Base-by-base conservation (phyloP, 192 early-diverging fungal species). In the Fimicolochytrium jonesii region DNA sequence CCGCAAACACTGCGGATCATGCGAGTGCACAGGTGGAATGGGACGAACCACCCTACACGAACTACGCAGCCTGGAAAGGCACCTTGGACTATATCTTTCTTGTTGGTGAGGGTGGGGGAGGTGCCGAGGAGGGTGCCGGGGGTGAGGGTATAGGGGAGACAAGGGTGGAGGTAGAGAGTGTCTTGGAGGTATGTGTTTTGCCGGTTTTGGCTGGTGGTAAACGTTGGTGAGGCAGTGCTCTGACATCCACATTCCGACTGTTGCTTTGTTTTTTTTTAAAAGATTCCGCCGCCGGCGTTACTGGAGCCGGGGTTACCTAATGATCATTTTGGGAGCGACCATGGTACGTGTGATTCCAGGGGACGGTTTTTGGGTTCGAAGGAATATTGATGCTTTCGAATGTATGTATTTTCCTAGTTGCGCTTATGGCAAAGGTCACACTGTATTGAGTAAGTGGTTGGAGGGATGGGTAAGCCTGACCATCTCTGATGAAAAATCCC, bases 301-400 rank as follows among this genome's bases (percentile, higher is more conserved):
- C 36, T 77, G 56, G 64, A 69, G 42, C 75, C 75, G 0, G 75
- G 70, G 5, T 35, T 77, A 29, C 75, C 75, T 2, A 77, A 73
- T 54, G 2, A 18, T 6, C 26, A 64, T 11, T 73, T 67, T 52
- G 63, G 67, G 15, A 58, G 51, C 25, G 75, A 77, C 45, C 75
- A 77, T 59, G n/a, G n/a, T n/a, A n/a, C n/a, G n/a, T n/a, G n/a
- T n/a, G n/a, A n/a, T n/a, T n/a, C n/a, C n/a, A n/a, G n/a, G n/a
- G n/a, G n/a, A n/a, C n/a, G n/a, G n/a, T n/a, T n/a, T n/a, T n/a
- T n/a, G n/a, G n/a, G n/a, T n/a, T n/a, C n/a, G n/a, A n/a, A n/a
- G n/a, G n/a, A n/a, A n/a, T n/a, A n/a, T n/a, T n/a, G n/a, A n/a
- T n/a, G n/a, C n/a, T n/a, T n/a, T n/a, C n/a, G n/a, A n/a, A n/a